phyloP scores from a whole-genome alignment of 441 rosid species.

The Gossypium gossypioides region DNA sequence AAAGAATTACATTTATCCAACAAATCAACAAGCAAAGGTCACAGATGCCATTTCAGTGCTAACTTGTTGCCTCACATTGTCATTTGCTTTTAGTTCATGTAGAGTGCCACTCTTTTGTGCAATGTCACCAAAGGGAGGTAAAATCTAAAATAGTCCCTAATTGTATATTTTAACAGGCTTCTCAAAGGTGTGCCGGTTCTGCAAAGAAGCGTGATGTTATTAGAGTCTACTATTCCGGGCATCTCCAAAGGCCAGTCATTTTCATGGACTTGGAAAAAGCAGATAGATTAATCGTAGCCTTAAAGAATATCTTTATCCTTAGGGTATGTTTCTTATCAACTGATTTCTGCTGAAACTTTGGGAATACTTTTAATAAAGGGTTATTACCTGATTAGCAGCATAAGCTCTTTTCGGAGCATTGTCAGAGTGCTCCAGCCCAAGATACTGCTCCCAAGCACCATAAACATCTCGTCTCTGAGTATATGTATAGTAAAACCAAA shows the following conservation, averaged over 20 bases:
- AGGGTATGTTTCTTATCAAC: not conserved
- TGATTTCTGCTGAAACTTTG: not conserved
- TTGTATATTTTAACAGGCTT: conserved; percentile 51
- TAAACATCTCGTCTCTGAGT: conserved; percentile 37
- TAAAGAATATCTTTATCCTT: not conserved
- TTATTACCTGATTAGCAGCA: conserved; percentile 36
- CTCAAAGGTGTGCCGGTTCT: conserved; percentile 42
- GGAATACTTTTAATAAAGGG: not conserved
- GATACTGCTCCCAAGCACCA: conserved; percentile 52
- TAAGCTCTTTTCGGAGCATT: conserved; percentile 34
- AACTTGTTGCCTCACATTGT: conserved; percentile 10
- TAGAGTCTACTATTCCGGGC: not conserved
- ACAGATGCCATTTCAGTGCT: not conserved
- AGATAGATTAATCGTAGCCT: not conserved
- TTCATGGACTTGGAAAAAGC: not conserved
- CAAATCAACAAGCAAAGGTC: conserved; percentile 16
- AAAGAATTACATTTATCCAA: conserved; percentile 25
- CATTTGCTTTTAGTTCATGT: not conserved
- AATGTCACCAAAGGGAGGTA: conserved; percentile 13
- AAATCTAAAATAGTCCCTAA: conserved; percentile 18
- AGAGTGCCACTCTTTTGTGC: conserved; percentile 12
- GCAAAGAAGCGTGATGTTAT: conserved; percentile 15
- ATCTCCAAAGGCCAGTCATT: not conserved
- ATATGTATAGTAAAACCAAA: not conserved
- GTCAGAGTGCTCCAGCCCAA: conserved; percentile 48